Evolutionary conservation across 2,329 filamentous ascomycete species (phyloP).

Genomic region (Xylariaceae sp.): DNA sequence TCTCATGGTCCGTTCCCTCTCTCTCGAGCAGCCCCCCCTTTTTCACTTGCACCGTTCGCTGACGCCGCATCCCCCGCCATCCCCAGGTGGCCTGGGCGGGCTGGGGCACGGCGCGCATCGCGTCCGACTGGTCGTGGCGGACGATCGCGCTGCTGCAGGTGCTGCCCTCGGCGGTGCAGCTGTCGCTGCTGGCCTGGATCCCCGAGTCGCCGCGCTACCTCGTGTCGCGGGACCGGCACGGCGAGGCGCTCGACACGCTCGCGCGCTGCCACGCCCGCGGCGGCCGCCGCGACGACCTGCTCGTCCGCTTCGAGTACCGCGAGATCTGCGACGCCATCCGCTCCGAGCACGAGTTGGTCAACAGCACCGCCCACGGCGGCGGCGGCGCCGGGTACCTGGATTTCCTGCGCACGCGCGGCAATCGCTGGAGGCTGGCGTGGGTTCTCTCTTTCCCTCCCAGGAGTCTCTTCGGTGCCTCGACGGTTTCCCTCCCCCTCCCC

Average conservation of each 20-base stretch:
- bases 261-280: conserved; percentile 58
- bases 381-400: conserved; percentile 48
- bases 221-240: conserved; percentile 53
- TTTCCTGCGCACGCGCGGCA: conserved; percentile 55
- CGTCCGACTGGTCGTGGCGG: conserved; percentile 59
- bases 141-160: conserved; percentile 59
- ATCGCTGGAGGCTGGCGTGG: conserved; percentile 56
- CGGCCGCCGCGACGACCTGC: conserved; percentile 48
- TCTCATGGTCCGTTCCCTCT: conserved; percentile 26
- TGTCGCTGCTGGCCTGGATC: conserved; percentile 59
- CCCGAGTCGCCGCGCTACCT: conserved; percentile 62
- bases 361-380: background rate
- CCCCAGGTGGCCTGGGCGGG: conserved; percentile 49
- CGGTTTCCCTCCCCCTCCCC: too few relatives aligned
- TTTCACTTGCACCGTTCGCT: background rate
- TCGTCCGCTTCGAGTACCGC: conserved; percentile 58
- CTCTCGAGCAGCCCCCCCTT: background rate
- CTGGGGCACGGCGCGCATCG: conserved; percentile 53
- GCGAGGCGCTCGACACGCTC: conserved; percentile 54
- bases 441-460: too few relatives aligned
- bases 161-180: conserved; percentile 52
- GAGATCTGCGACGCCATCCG: conserved; percentile 59
- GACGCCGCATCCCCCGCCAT: too few relatives aligned
- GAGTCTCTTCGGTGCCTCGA: too few relatives aligned
- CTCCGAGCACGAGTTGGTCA: conserved; percentile 43